Conservation (phyloP, 345 rosid species). For the Ricinus communis region DNA sequence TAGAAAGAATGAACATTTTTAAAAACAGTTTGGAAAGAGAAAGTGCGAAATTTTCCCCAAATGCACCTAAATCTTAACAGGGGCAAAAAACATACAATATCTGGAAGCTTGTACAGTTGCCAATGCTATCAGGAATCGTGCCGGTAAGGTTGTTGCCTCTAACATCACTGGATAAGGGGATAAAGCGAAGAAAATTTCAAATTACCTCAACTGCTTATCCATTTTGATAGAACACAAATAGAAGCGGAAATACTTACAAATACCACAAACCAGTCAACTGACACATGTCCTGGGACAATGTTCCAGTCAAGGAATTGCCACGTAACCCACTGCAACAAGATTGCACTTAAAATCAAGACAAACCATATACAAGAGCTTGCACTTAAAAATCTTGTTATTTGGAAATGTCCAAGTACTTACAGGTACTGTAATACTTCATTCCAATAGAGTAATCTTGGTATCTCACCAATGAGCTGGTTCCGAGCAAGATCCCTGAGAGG, state of each 20-base stretch:
- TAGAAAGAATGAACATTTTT: not conserved
- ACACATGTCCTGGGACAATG: constrained; percentile 82
- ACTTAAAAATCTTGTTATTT: no score
- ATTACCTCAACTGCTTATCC: no score
- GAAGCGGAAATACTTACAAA: constrained; percentile 59
- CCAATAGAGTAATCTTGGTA: constrained; percentile 89
- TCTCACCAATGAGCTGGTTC: constrained; percentile 79
- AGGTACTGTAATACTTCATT: constrained; percentile 94
- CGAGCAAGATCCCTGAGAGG: constrained; percentile 72
- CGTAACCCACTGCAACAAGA: constrained; percentile 64
- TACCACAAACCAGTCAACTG: constrained; percentile 96
- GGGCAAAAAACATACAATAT: constrained; percentile 59
- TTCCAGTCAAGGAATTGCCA: constrained; percentile 76
- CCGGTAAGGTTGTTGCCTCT: constrained; percentile 87
- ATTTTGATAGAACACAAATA: no score
- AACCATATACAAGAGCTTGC: no score
- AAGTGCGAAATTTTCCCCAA: no score
- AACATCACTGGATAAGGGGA: constrained; percentile 64
- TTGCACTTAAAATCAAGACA: not conserved
- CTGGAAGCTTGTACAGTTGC: constrained; percentile 96
- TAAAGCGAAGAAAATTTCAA: not conserved
- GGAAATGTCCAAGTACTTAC: no score
- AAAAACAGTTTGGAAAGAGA: no score
- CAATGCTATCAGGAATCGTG: constrained; percentile 76
- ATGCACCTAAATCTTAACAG: not conserved